These are phyloP conservation scores for Candida sithepensis DNA, from an alignment of 805 yeast genomes.

Conservation along the genomic window DNA sequence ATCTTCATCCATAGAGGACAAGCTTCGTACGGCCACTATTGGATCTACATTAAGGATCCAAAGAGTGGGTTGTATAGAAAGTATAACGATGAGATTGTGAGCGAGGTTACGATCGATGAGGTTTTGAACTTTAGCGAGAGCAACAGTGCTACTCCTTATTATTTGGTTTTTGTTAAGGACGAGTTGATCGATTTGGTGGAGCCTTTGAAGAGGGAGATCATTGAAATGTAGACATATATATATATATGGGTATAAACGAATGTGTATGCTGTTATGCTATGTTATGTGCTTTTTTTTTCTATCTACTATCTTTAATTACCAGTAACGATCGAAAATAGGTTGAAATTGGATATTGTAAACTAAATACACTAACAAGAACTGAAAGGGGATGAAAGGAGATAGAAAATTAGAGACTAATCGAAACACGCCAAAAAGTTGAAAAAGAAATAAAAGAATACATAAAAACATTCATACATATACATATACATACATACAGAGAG, in stretches of 20 bases:
- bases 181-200: slow-evolving; percentile 55
- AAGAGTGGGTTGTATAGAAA: slow-evolving; percentile 68
- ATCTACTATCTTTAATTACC: not conserved
- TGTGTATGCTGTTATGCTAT: not conserved
- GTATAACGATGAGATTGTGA: slow-evolving; percentile 94
- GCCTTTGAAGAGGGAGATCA: slow-evolving; percentile 55
- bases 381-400: no score
- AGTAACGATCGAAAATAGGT: no score
- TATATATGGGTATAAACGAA: not conserved
- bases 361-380: no score
- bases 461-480: no score
- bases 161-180: slow-evolving; percentile 76
- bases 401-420: no score
- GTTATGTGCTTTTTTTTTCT: not conserved
- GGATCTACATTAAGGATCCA: slow-evolving; percentile 88
- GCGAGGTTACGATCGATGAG: slow-evolving; percentile 65
- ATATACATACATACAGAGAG: no score
- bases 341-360: no score
- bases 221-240: not conserved
- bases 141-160: slow-evolving; percentile 92
- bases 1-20: slow-evolving; percentile 94
- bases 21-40: slow-evolving; percentile 94
- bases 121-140: slow-evolving; percentile 63
- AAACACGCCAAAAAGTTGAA: no score
- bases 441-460: no score